Evolutionary conservation across 2,329 filamentous ascomycete species (phyloP), one percentile per base, ranked within the genome.

Genomic region (Fonsecaea erecta): DNA sequence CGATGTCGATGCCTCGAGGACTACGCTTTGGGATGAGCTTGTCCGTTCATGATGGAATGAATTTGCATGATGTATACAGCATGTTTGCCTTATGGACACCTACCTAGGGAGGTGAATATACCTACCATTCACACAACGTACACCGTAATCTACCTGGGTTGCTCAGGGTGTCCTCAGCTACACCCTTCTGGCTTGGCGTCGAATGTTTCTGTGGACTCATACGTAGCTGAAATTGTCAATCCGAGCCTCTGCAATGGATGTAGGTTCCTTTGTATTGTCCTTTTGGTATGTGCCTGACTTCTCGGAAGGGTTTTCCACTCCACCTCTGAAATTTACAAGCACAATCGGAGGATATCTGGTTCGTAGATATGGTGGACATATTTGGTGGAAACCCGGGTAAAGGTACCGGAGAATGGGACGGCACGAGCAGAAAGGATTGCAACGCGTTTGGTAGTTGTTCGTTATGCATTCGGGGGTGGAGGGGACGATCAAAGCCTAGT

Each of bases 1-100:
- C 54, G 60, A 60, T 18, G 28, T 8, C 16, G 51, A 53, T 6
- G 51, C 14, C 6, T 30, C 9, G 11, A 55, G 6, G 26, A 59
- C 51, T 16, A 28, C 40, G n/a, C 56, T 37, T 28, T 48, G 51
- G 62, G 64, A 61, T 48, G 67, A 68, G 52, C 67, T 68, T 35
- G 51, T 66, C 14, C 60, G 67, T 5, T n/a, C 26, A n/a, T 63
- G 52, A 64, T n/a, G n/a, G n/a, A 32, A 55, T 55, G 28, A 46
- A 21, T 18, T 21, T 24, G 26, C 11, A 30, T 30, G 26, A 53
- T 53, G 26, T n/a, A n/a, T n/a, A n/a, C n/a, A n/a, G n/a, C n/a
- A n/a, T n/a, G n/a, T n/a, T n/a, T n/a, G n/a, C n/a, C n/a, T n/a
- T n/a, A n/a, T n/a, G n/a, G n/a, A n/a, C n/a, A n/a, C n/a, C n/a